Conservation (phyloP, 2,329 filamentous ascomycete species). For the Aureobasidium sp. region DNA sequence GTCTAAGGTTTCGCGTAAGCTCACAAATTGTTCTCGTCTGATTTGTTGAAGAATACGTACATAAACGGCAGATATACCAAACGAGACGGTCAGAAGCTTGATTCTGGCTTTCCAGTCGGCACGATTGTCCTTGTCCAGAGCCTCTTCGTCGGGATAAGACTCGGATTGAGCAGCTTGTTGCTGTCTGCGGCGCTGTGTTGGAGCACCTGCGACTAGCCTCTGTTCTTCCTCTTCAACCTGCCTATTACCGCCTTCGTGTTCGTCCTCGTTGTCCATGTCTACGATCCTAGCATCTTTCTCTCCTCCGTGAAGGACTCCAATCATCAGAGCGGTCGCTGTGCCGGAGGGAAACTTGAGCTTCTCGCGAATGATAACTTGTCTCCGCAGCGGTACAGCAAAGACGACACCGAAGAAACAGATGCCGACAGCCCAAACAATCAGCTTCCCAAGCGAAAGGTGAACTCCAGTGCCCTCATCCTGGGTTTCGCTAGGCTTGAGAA, state of each 20-base stretch:
- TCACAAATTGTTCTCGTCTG: not conserved
- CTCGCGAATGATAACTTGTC: conserved; percentile 88
- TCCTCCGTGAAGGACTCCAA: conserved; percentile 75
- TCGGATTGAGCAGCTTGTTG: not conserved
- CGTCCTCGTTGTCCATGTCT: conserved; percentile 33
- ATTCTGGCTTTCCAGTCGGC: conserved; percentile 58
- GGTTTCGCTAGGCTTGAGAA: conserved; percentile 66
- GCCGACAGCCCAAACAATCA: conserved; percentile 85
- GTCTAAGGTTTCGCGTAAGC: conserved; percentile 49
- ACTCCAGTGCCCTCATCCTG: conserved; percentile 26
- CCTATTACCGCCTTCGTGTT: conserved; percentile 24
- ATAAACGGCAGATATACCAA: conserved; percentile 51
- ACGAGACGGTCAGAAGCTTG: conserved; percentile 52
- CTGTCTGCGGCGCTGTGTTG: conserved; percentile 1
- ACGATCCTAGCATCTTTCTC: conserved; percentile 30
- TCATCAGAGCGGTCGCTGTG: conserved; percentile 90
- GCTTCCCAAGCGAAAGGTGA: conserved; percentile 54
- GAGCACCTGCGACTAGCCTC: not conserved
- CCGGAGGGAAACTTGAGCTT: conserved; percentile 91
- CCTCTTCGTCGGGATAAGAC: conserved; percentile 20
- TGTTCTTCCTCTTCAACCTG: conserved; percentile 18
- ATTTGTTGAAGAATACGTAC: conserved; percentile 26
- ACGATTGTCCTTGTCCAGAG: conserved; percentile 31
- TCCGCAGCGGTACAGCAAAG: conserved; percentile 84
- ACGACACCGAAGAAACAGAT: conserved; percentile 96